phyloP scores from a whole-genome alignment of 2,329 filamentous ascomycete species.

The Penicillium sp. region DNA sequence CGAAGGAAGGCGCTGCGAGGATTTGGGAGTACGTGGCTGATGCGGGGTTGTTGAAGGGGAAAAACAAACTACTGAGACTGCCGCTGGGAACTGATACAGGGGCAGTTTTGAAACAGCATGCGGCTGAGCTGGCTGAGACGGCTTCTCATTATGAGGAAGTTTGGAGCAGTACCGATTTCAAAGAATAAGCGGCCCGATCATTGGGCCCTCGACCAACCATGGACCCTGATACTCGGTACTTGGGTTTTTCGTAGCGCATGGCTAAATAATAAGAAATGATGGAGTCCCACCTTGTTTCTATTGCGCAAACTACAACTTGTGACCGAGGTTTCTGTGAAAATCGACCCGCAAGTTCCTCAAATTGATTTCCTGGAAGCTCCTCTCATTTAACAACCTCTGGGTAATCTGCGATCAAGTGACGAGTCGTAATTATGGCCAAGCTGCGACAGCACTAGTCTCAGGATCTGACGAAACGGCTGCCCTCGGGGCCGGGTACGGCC shows the following conservation, averaged over 20 bases:
- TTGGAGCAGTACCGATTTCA: conserved; percentile 5
- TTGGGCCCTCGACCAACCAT: not conserved
- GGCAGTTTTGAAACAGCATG: not conserved
- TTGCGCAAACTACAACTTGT: not conserved
- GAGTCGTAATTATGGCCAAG: not conserved
- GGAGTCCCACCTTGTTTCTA: not conserved
- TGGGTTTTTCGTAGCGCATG: not conserved
- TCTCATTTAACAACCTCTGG: not conserved
- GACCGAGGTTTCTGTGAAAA: not conserved
- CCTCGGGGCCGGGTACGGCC: not conserved
- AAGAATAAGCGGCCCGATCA: not conserved
- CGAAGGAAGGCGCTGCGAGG: conserved; percentile 4
- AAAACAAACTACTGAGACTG: conserved; percentile 1
- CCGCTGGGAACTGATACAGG: conserved; percentile 11
- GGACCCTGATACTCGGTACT: not conserved
- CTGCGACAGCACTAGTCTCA: not conserved
- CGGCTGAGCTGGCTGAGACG: not conserved
- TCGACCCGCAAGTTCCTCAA: not conserved
- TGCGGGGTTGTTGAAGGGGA: conserved; percentile 9
- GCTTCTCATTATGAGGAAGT: not conserved
- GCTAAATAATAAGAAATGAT: not conserved
- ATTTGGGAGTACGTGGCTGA: conserved; percentile 15
- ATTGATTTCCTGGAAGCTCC: too few relatives aligned
- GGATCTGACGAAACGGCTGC: not conserved
- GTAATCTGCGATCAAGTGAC: not conserved